Base-by-base conservation (phyloP, 164 flowering plant genomes). In the Magnolia officinalis region DNA sequence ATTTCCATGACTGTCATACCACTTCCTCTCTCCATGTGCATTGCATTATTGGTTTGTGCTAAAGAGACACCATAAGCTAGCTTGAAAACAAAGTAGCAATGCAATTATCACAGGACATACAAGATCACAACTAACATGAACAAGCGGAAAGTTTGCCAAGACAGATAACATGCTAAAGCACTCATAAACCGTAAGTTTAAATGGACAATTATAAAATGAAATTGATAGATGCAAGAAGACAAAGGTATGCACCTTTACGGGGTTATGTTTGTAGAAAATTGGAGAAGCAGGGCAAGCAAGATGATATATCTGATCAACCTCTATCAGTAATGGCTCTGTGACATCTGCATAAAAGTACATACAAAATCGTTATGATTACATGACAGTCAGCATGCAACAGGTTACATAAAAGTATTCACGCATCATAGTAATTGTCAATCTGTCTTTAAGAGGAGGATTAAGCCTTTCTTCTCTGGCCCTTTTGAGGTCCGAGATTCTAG, bases 231-330 rank as follows among this genome's bases (percentile, higher is more conserved):
- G 61, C 61, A 55, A 55, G 61, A 55, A 68, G 7, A 68, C 29
- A 68, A 19, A 16, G 8, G 16, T 19, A 61, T 55, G 73, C 76
- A 75, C 95, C 90, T 95, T 95, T 58, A 95, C 97, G 73, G 98
- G 97, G 78, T 93, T 95, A 85, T 89, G 81, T 69, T 95, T 95
- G 87, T 95, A 95, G 80, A 92, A 93, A 78, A 95, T 92, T 23
- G 98, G 98, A 67, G 98, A 95, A 61, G 98, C 98, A 49, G 97
- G 98, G 81, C 98, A 95, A 76, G 98, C 98, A 72, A 95, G 92
- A 81, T 93, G 98, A 79, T 91, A 95, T 78, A 95, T 93, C 79
- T 88, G 95, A 81, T 95, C 98, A 71, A 95, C 95, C 78, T 95
- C 98, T 24, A 95, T 31, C 84, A 95, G 76, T 72, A 95, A 77